Base-by-base conservation (phyloP, 2,329 filamentous ascomycete genomes). In the Arthrocladium fulminans region DNA sequence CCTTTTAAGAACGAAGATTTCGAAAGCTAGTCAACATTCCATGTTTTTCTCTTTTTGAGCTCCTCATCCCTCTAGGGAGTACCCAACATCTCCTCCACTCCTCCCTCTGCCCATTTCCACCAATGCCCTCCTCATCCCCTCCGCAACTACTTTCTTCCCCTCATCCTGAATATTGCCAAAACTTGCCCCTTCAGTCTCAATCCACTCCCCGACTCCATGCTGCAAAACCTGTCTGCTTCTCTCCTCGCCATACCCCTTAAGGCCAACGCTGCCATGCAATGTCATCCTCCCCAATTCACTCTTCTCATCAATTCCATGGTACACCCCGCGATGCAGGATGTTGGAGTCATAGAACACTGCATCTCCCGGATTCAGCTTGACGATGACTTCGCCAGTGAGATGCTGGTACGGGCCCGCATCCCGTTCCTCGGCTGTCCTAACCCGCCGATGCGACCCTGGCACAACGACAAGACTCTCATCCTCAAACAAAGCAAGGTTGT, bases 301-400 rank as follows among this genome's bases (percentile, higher is more conserved):
- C 3, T 60, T 60, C 35, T 64, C 63, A 20, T 52, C 54, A 52
- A 69, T 69, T 7, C 55, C 64, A 50, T 60, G 60, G 50, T 72
- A 73, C 22, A 67, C 62, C 2, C 69, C 68, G 3, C 69, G 63
- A 47, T 72, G 69, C 48, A 94, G 64, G 54, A 94, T 94, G 64
- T 94, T 94, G 61, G 89, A 94, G 65, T 94, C 81, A 62, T 94
- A 94, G 60, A 94, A 94, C 35, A 85, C 85, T 13, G 84, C 79
- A 65, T 94, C 88, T 0, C 88, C 88, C 0, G 86, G 75, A 53
- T 76, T 69, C 52, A 94, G 70, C 61, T 71, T 61, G 13, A 94
- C 86, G 2, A 77, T 67, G 12, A 82, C 60, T 69, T 88, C 81
- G 0, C 70, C 78, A 0, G 81, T 79, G 56, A 92, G 58, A 1